Percentiles rank a stretch among this genome's conserved stretches.
Conservation (phyloP, 768 basidiomycete species). For the Exsudoporus frostii region DNA sequence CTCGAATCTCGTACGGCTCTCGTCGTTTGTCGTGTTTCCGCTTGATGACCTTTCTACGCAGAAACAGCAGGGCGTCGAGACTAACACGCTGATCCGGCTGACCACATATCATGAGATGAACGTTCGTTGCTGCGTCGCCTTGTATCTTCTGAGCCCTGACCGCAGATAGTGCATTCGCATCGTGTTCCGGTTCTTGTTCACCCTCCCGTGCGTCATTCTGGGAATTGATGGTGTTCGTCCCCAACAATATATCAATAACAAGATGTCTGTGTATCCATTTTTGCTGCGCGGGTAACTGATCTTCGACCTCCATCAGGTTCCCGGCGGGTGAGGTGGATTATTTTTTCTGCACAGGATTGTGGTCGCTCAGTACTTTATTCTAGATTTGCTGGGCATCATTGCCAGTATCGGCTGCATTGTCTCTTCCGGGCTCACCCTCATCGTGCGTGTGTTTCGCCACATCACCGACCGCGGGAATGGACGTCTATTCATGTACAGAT, state of each 20-base stretch:
- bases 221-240: conserved; percentile 65
- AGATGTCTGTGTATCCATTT: conserved; percentile 34
- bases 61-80: conserved; percentile 63
- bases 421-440: conserved; percentile 72
- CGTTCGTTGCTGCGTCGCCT: conserved; percentile 40
- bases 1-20: conserved; percentile 49
- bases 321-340: conserved; percentile 17
- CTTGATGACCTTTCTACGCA: conserved; percentile 22
- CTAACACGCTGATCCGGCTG: conserved; percentile 61
- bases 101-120: conserved; percentile 83
- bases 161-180: conserved; percentile 58
- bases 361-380: background rate
- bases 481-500: conserved; percentile 45
- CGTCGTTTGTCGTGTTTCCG: background rate
- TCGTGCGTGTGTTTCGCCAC: conserved; percentile 38
- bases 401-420: conserved; percentile 58
- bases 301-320: conserved; percentile 20
- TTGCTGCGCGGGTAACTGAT: background rate
- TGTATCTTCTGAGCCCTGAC: background rate
- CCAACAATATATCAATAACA: conserved; percentile 64
- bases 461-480: background rate
- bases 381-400: conserved; percentile 59
- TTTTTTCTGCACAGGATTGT: too few relatives aligned
- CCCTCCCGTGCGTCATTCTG: conserved; percentile 59
- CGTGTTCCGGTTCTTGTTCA: conserved; percentile 71